Conservation (phyloP, 2,329 filamentous ascomycete genomes). For the Seiridium cupressi region DNA sequence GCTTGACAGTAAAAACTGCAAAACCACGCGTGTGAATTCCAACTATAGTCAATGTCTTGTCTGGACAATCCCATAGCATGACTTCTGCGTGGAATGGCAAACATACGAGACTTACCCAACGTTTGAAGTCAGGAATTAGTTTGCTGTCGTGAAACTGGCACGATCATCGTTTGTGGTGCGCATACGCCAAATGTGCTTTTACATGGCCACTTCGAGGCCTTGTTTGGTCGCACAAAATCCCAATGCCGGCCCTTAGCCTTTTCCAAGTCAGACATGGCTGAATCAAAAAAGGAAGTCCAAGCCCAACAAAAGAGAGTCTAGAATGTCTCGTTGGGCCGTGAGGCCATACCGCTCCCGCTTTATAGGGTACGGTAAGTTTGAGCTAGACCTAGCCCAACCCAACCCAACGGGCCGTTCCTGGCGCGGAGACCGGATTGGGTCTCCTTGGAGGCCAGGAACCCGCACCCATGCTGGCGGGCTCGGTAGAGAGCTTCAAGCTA, state of each 20-base stretch:
- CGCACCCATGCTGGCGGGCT: not conserved
- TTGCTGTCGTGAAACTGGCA: not conserved
- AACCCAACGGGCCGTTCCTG: slow-evolving; percentile 5
- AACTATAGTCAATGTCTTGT: no score
- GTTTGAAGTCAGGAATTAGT: not conserved
- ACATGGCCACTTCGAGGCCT: not conserved
- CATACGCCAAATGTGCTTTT: not conserved
- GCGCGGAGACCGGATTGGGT: not conserved
- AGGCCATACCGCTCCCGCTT: not conserved
- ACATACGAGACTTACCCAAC: no score
- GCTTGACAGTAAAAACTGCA: no score
- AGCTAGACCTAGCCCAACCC: not conserved
- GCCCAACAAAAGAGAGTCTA: not conserved
- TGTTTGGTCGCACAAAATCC: not conserved
- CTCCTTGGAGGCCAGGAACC: not conserved
- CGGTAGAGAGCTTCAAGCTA: not conserved
- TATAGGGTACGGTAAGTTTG: not conserved
- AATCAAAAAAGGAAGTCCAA: not conserved
- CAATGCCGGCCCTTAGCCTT: not conserved
- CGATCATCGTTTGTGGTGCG: not conserved
- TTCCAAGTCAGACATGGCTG: not conserved
- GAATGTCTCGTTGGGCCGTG: not conserved
- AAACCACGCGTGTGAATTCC: no score
- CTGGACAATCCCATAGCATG: no score
- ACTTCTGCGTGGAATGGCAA: no score